Base-by-base conservation (phyloP, 805 yeast genomes). In the Maudiozyma serrabonitensis region DNA sequence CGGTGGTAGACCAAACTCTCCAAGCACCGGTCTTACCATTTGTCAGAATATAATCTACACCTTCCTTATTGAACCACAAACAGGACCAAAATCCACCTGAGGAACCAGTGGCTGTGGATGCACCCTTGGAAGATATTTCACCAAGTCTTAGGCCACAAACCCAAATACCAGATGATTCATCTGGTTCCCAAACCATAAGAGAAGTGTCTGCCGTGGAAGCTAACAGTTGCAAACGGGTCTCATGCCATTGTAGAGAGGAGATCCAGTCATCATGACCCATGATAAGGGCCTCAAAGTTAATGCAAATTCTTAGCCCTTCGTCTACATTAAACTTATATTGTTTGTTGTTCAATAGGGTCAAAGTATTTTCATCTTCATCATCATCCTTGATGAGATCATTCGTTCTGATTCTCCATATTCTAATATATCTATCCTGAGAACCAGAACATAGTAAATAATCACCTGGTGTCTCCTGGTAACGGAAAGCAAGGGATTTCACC, bases 251-350 rank as follows among this genome's bases (percentile, higher is more conserved):
- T 44, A 93, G 71, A 9, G 87, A 80, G 2, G 91, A 80, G 25
- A 95, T 82, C 99, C 99, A 93, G 65, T 93, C 99, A 63, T 93
- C 99, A 67, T 93, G 99, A 7, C 99, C 99, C 84, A 93, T 83
- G 25, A 93, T 80, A 52, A 93, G 76, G 0, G 99, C 96, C 60
- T 95, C 99, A 61, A 90, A 88, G 55, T 79, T 80, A 46, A 89
- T 75, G 4, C 84, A 79, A 50, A 78, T 78, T 46, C 69, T 64
- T 2, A 73, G 57, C 6, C 8, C 15, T 13, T 57, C 58, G 2
- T 56, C 60, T 38, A 75, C 59, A 12, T 60, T 56, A 54, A 88
- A 80, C 52, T 79, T 76, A 64, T 85, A 81, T 65, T 82, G 85
- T 57, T 84, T 88, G 67, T 86, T 87, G 16, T 84, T 78, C 51